phyloP scores from a whole-genome alignment of 2,329 filamentous ascomycete genomes.

The Capronia coronata region DNA sequence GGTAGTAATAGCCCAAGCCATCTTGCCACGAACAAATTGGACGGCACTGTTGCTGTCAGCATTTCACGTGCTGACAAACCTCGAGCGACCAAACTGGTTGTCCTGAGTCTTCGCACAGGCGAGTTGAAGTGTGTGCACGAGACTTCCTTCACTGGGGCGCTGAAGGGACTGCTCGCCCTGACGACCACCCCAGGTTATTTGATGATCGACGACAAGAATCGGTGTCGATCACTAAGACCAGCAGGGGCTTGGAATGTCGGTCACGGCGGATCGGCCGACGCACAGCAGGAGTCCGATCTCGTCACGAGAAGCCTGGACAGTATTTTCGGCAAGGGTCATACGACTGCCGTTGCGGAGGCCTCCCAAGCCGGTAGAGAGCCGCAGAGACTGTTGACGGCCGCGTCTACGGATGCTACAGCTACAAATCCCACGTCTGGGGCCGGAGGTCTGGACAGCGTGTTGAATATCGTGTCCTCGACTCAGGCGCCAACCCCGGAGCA shows the following conservation, averaged over 20 bases:
- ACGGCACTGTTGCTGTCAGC: slow-evolving; percentile 20
- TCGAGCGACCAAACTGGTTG: slow-evolving; percentile 6
- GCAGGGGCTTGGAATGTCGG: background rate
- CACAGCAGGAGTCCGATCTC: slow-evolving; percentile 8
- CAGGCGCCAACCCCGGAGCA: slow-evolving; percentile 18
- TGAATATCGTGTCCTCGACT: slow-evolving; percentile 18
- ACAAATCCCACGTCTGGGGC: background rate
- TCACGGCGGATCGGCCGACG: background rate
- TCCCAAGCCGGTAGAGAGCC: background rate
- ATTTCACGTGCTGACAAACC: slow-evolving; percentile 6
- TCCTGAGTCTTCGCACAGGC: slow-evolving; percentile 5
- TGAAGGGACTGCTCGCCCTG: slow-evolving; percentile 15
- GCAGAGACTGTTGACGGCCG: background rate
- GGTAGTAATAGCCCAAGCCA: slow-evolving; percentile 6
- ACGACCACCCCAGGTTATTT: slow-evolving; percentile 18
- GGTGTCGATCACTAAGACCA: slow-evolving; percentile 4
- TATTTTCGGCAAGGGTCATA: slow-evolving; percentile 14
- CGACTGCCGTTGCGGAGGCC: background rate
- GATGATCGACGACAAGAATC: slow-evolving; percentile 18
- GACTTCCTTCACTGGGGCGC: slow-evolving; percentile 4
- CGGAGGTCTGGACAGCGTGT: slow-evolving; percentile 12
- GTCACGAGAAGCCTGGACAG: slow-evolving; percentile 18
- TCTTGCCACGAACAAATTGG: slow-evolving; percentile 20
- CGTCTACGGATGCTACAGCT: background rate
- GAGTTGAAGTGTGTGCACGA: slow-evolving; percentile 10